Conservation (phyloP, 345 rosid species). For the Carallia pectinifolia region DNA sequence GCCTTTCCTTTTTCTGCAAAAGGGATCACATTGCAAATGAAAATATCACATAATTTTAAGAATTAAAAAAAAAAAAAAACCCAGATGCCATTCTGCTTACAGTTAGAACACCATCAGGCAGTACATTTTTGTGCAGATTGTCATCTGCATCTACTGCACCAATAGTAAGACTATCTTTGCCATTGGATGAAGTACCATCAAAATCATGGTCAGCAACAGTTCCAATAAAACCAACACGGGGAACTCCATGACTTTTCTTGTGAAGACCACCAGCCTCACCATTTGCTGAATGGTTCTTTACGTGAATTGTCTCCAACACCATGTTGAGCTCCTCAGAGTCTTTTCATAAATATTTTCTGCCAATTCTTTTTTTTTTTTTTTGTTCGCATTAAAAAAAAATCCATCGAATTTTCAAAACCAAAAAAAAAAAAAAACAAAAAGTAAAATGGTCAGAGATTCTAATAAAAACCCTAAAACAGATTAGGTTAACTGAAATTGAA, state of each 20-base stretch:
- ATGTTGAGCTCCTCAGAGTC: conserved; percentile 28
- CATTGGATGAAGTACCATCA: conserved; percentile 17
- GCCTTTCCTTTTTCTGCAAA: conserved; percentile 49
- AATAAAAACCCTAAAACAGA: too few relatives aligned
- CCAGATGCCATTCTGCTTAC: conserved; percentile 30
- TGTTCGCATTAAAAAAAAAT: background rate
- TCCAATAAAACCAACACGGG: conserved; percentile 33
- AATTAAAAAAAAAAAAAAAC: conserved; percentile 1
- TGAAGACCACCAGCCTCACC: conserved; percentile 38
- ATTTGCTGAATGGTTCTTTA: conserved; percentile 26
- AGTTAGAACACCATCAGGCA: conserved; percentile 29
- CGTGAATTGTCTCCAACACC: conserved; percentile 54
- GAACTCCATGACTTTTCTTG: conserved; percentile 22
- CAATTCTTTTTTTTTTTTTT: conserved; percentile 2
- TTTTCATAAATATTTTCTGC: conserved; percentile 22
- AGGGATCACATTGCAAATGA: conserved; percentile 3
- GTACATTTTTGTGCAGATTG: conserved; percentile 21
- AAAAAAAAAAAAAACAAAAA: background rate
- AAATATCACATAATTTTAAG: background rate
- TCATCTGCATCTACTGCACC: conserved; percentile 23
- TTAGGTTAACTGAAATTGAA: too few relatives aligned
- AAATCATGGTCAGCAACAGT: conserved; percentile 25
- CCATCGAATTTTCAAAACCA: background rate
- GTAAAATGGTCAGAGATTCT: too few relatives aligned
- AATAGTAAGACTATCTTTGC: conserved; percentile 25